phyloP scores from a whole-genome alignment of 1,284 basidiomycete species.

The Xerocomus cyaneibrunnescens region DNA sequence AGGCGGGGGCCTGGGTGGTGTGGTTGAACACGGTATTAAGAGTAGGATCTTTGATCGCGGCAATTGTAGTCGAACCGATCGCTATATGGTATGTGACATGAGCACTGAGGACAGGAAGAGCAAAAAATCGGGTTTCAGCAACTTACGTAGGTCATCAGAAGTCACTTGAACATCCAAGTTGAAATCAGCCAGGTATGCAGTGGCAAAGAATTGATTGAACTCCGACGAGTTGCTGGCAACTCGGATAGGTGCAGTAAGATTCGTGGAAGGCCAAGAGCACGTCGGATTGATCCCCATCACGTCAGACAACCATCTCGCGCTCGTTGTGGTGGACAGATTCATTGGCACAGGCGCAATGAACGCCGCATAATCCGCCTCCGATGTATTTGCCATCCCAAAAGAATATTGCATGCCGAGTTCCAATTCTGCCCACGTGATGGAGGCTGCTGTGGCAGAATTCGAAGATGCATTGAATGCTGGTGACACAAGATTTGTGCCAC shows the following conservation, averaged over 20 bases:
- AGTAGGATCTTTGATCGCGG: constrained; percentile 12
- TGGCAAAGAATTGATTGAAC: background rate
- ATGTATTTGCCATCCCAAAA: constrained; percentile 12
- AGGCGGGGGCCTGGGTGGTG: constrained; percentile 15
- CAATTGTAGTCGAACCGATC: background rate
- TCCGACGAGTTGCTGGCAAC: constrained; percentile 12
- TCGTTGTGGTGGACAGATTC: constrained; percentile 16
- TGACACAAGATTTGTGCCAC: background rate
- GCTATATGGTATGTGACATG: constrained; percentile 1
- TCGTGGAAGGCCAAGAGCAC: constrained; percentile 31
- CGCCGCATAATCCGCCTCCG: constrained; percentile 16
- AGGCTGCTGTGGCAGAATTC: constrained; percentile 18
- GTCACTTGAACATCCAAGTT: constrained; percentile 21
- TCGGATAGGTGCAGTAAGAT: constrained; percentile 21
- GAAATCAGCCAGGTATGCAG: constrained; percentile 18
- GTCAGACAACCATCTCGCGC: constrained; percentile 31
- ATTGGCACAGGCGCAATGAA: constrained; percentile 23
- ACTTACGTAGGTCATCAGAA: constrained; percentile 10
- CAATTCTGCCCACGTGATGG: constrained; percentile 25
- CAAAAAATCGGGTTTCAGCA: background rate
- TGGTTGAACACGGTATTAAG: constrained; percentile 19
- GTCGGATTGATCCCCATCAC: constrained; percentile 28
- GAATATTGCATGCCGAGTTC: constrained; percentile 27
- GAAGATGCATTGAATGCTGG: constrained; percentile 6
- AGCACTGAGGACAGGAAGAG: background rate